phyloP scores from a whole-genome alignment of 1,139 yeast species.

The Scheffersomyces illinoinensis region DNA sequence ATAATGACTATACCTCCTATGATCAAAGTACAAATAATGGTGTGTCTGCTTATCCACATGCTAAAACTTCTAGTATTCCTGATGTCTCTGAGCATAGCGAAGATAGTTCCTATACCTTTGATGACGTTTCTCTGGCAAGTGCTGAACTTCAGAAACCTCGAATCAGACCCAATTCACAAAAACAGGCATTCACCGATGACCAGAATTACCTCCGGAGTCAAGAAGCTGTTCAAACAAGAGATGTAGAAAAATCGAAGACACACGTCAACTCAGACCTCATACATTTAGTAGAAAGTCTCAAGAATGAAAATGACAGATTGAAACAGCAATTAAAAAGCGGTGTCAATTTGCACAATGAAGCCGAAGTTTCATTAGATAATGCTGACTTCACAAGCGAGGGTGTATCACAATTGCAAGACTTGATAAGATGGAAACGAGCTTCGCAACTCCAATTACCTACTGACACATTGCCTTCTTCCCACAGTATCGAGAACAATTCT shows the following conservation, averaged over 20 bases:
- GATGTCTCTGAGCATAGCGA: slow-evolving; percentile 5
- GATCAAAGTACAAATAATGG: slow-evolving; percentile 7
- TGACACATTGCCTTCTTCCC: slow-evolving; percentile 10
- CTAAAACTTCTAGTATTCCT: slow-evolving; percentile 1
- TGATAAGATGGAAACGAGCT: slow-evolving; percentile 40
- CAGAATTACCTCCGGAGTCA: background rate
- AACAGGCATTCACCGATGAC: background rate
- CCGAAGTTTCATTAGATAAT: slow-evolving; percentile 22
- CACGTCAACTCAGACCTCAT: background rate
- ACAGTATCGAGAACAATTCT: slow-evolving; percentile 10
- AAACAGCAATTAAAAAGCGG: slow-evolving; percentile 11
- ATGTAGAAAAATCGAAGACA: background rate
- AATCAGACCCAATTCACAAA: background rate
- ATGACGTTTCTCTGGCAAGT: slow-evolving; percentile 15
- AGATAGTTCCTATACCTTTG: slow-evolving; percentile 31
- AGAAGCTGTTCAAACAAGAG: background rate
- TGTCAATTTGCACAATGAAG: slow-evolving; percentile 5
- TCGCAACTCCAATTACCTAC: slow-evolving; percentile 34
- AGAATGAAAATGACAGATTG: slow-evolving; percentile 16
- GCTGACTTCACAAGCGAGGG: slow-evolving; percentile 24
- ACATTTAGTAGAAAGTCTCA: slow-evolving; percentile 8
- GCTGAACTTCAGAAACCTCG: slow-evolving; percentile 7
- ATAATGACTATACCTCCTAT: slow-evolving; percentile 30
- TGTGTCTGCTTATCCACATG: slow-evolving; percentile 5
- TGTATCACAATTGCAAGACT: slow-evolving; percentile 17